Percentiles rank a stretch among this genome's conserved stretches.
Evolutionary conservation across 116 monocot genomes (phyloP).

Genomic region (Papilionanthe hybrid): DNA sequence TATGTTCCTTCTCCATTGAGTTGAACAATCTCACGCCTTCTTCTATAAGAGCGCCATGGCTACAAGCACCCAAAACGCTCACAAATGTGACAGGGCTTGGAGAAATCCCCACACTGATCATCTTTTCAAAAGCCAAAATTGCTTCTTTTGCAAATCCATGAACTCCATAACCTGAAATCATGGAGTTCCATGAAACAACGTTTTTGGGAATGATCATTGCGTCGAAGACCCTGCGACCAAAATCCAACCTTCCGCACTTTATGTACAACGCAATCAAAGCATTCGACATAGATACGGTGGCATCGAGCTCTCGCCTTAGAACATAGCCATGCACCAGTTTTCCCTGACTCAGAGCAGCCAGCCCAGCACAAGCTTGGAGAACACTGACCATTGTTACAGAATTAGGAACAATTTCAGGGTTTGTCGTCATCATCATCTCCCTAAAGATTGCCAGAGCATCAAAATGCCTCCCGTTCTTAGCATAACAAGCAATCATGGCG

Average conservation of each 20-base stretch:
- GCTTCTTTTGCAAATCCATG: constrained; percentile 66
- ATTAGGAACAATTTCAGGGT: constrained; percentile 38
- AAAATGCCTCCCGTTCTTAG: constrained; percentile 48
- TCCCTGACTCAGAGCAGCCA: constrained; percentile 68
- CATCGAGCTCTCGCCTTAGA: constrained; percentile 52
- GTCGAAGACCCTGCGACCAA: constrained; percentile 41
- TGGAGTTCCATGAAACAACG: constrained; percentile 85
- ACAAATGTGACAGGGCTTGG: constrained; percentile 68
- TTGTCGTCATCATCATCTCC: constrained; percentile 43
- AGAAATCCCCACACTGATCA: constrained; percentile 40
- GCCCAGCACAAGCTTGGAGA: constrained; percentile 71
- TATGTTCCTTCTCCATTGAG: constrained; percentile 44
- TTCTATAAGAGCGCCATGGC: constrained; percentile 66
- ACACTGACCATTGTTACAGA: constrained; percentile 74
- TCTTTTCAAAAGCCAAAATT: constrained; percentile 50
- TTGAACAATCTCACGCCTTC: constrained; percentile 63
- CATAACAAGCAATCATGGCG: constrained; percentile 82
- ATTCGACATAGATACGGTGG: constrained; percentile 47
- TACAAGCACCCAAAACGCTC: constrained; percentile 76
- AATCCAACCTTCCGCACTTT: constrained; percentile 56
- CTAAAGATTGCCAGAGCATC: constrained; percentile 57
- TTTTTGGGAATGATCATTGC: constrained; percentile 34
- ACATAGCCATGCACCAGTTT: constrained; percentile 75
- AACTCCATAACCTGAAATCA: constrained; percentile 61
- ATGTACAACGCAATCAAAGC: constrained; percentile 76